These are phyloP conservation scores for Phytophthora syringae DNA, from an alignment of 352 stramenopile genomes.

Conservation along the genomic window DNA sequence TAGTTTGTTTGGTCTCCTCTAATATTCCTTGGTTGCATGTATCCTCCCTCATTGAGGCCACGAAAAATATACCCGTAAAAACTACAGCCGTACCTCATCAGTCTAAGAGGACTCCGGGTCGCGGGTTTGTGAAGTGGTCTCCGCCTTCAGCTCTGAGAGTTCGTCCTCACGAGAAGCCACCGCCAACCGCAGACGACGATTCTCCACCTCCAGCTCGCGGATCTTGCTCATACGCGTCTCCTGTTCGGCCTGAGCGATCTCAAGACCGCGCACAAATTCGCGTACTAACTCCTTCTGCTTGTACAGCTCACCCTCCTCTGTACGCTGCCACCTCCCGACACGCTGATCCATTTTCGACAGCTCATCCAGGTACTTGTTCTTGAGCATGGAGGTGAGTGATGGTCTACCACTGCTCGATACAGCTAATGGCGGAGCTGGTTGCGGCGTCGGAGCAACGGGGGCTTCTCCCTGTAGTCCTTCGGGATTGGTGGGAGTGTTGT, in stretches of 20 bases:
- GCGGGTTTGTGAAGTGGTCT: slow-evolving; percentile 3
- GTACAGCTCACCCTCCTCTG: slow-evolving; percentile 37
- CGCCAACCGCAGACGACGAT: slow-evolving; percentile 53
- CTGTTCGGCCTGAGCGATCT: slow-evolving; percentile 77
- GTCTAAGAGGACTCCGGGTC: slow-evolving; percentile 25
- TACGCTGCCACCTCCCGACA: slow-evolving; percentile 42
- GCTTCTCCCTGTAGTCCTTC: slow-evolving; percentile 22
- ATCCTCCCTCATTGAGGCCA: slow-evolving; percentile 11
- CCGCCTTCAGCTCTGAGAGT: slow-evolving; percentile 33
- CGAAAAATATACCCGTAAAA: slow-evolving; percentile 25
- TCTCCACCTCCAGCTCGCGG: slow-evolving; percentile 71
- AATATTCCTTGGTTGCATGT: slow-evolving; percentile 16
- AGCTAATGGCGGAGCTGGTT: slow-evolving; percentile 1
- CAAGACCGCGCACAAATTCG: slow-evolving; percentile 75
- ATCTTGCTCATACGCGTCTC: slow-evolving; percentile 81
- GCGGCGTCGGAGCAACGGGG: slow-evolving; percentile 6
- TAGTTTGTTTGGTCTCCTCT: slow-evolving; percentile 14
- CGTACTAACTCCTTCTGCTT: slow-evolving; percentile 61
- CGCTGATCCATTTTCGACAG: slow-evolving; percentile 54
- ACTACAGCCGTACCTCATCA: slow-evolving; percentile 5
- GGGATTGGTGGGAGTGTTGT: slow-evolving; percentile 9
- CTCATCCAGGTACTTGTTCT: slow-evolving; percentile 64
- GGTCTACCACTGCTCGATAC: slow-evolving; percentile 25
- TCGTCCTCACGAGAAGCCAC: slow-evolving; percentile 54
- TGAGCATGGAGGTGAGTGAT: slow-evolving; percentile 68